phyloP scores from a whole-genome alignment of 352 stramenopile genomes.

The Halophytophthora batemanensis region DNA sequence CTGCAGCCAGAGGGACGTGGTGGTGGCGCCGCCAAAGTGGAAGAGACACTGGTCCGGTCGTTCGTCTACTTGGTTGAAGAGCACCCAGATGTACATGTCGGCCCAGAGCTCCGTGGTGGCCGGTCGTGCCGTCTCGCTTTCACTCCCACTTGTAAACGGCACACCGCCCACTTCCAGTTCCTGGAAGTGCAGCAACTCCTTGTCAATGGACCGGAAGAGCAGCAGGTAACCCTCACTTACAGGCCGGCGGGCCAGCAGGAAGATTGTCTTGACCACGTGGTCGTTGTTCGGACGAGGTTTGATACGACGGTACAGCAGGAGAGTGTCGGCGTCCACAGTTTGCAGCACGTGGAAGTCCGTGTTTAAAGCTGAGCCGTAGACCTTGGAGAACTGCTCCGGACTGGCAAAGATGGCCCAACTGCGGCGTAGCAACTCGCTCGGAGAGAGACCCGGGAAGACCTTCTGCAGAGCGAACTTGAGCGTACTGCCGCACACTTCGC shows the following conservation, averaged over 20 bases:
- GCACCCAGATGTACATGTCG: constrained; percentile 64
- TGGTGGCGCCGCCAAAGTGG: constrained; percentile 58
- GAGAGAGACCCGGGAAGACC: constrained; percentile 30
- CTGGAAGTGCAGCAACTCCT: constrained; percentile 42
- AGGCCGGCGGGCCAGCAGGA: constrained; percentile 53
- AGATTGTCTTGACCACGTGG: constrained; percentile 49
- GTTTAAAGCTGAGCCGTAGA: constrained; percentile 45
- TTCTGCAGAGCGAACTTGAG: constrained; percentile 71
- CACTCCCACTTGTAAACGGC: no score
- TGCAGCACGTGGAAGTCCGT: constrained; percentile 49
- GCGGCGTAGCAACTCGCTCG: constrained; percentile 39
- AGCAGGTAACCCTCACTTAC: constrained; percentile 59
- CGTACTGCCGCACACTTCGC: constrained; percentile 35
- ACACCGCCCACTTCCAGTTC: constrained; percentile 29
- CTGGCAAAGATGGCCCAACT: constrained; percentile 62
- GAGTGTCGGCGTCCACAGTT: constrained; percentile 46
- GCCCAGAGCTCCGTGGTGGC: constrained; percentile 40
- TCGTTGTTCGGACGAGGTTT: constrained; percentile 23
- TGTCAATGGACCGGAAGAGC: constrained; percentile 59
- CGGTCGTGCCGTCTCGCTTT: constrained; percentile 1
- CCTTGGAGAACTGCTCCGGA: constrained; percentile 35
- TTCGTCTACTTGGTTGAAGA: constrained; percentile 38
- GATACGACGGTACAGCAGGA: constrained; percentile 59
- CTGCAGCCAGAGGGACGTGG: constrained; percentile 51
- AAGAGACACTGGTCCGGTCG: constrained; percentile 35